Conservation (phyloP, 2,329 filamentous ascomycete genomes). For the Beauveria varroae region DNA sequence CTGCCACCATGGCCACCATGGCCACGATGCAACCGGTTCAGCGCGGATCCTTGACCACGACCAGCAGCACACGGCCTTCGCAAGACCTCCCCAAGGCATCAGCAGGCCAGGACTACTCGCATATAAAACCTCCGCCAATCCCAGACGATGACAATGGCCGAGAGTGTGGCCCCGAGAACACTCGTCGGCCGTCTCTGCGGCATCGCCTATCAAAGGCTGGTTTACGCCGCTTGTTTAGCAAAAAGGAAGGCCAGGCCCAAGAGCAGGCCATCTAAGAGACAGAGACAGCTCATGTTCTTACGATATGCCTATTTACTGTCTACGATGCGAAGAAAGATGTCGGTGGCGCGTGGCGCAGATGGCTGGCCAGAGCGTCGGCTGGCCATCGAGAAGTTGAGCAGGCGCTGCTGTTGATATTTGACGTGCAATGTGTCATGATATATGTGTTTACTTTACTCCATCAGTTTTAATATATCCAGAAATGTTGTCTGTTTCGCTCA, state of each 20-base stretch:
- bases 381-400: not conserved
- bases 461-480: not conserved
- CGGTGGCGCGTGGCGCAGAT: not conserved
- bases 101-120: conserved; percentile 3
- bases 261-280: not conserved
- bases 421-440: not conserved
- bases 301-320: not conserved
- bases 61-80: not conserved
- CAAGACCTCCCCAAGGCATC: not conserved
- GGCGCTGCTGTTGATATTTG: not conserved
- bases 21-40: not conserved
- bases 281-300: not conserved
- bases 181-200: conserved; percentile 13
- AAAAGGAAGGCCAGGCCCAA: conserved; percentile 16
- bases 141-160: conserved; percentile 9
- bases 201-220: conserved; percentile 29
- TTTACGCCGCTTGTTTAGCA: conserved; percentile 33
- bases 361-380: not conserved
- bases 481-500: not conserved
- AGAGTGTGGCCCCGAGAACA: not conserved
- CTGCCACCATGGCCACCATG: conserved; percentile 5
- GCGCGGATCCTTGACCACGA: not conserved
- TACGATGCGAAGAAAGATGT: not conserved
- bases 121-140: conserved; percentile 11
- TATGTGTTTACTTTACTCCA: not conserved